Conservation (phyloP, 495 filamentous ascomycete genomes). For the Annulohypoxylon nitens region DNA sequence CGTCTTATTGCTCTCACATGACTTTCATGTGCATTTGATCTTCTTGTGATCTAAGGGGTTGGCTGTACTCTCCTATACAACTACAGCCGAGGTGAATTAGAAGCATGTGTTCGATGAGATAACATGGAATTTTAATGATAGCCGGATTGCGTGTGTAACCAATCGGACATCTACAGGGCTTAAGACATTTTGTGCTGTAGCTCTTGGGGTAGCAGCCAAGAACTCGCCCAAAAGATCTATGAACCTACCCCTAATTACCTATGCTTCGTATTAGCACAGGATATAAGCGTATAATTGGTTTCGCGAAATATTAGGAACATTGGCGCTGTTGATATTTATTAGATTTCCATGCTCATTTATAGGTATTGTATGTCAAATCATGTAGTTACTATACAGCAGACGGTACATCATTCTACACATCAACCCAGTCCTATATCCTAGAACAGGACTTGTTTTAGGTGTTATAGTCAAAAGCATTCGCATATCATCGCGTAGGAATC, state of each 20-base stretch:
- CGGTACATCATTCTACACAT: too few species aligned
- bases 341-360: too few species aligned
- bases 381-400: too few species aligned
- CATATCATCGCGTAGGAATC: neutral
- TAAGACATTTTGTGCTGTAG: neutral
- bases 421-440: too few species aligned
- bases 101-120: slow-evolving; percentile 6
- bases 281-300: neutral
- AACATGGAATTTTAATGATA: neutral
- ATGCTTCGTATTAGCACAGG: neutral
- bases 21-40: neutral
- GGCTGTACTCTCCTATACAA: neutral
- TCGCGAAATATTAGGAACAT: too few species aligned
- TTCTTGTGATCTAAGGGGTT: neutral
- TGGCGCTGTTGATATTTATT: too few species aligned
- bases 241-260: neutral
- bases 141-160: neutral
- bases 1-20: neutral
- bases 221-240: neutral
- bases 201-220: neutral
- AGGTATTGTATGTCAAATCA: too few species aligned
- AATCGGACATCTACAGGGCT: neutral
- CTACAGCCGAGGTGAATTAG: neutral
- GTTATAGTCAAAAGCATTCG: neutral
- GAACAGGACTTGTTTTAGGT: too few species aligned